A percentile compares a stretch with the other conserved stretches of the same genome.
Conservation (phyloP, 352 stramenopile genomes). For the Pythium plurisporium region DNA sequence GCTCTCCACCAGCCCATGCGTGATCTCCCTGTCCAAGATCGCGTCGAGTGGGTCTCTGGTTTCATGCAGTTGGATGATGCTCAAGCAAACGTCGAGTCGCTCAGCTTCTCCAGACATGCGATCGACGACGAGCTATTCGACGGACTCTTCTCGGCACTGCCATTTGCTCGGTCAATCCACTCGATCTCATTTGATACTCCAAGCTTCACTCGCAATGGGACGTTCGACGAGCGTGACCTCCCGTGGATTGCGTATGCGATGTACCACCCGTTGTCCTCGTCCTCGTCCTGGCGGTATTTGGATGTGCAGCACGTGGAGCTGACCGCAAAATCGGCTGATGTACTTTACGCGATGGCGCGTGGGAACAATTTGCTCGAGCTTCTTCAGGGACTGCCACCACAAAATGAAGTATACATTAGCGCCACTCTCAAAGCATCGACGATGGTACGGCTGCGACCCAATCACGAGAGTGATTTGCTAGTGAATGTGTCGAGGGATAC, state of each 20-base stretch:
- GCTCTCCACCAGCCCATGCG: neutral
- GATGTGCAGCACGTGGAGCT: neutral
- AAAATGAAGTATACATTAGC: neutral
- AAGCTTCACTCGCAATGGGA: neutral
- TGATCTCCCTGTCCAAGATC: neutral
- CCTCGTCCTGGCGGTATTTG: neutral
- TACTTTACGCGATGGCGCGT: neutral
- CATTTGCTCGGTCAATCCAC: neutral
- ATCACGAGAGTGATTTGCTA: neutral
- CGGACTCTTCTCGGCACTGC: neutral
- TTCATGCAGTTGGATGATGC: neutral
- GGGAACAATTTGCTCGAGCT: neutral
- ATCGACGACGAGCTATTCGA: neutral
- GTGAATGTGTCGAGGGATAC: neutral
- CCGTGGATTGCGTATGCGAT: slow-evolving; percentile 1
- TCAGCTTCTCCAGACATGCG: neutral
- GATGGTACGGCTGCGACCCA: neutral
- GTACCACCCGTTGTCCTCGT: neutral
- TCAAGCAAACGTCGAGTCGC: neutral
- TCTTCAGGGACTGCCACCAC: neutral
- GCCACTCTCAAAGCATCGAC: neutral
- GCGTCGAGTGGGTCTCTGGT: neutral
- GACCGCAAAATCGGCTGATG: neutral
- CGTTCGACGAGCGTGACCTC: neutral
- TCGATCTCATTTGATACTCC: neutral